These are phyloP conservation scores for Sequoiadendron giganteum DNA, from an alignment of 75 land plant species.

Conservation along the genomic window DNA sequence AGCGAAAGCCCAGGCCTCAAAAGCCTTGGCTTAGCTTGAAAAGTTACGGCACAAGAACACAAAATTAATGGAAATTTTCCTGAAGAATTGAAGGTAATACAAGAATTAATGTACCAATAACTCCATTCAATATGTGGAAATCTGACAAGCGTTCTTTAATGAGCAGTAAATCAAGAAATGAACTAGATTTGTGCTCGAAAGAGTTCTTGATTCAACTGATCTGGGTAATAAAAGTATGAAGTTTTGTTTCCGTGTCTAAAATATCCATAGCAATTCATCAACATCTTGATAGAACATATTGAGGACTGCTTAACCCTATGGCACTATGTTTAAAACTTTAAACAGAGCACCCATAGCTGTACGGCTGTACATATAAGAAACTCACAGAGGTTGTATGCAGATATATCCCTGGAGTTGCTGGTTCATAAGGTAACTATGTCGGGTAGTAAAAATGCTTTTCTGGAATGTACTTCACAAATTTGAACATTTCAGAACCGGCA, in stretches of 20 bases:
- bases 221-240: background rate
- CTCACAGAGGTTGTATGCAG: background rate
- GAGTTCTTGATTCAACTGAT: background rate
- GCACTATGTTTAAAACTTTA: background rate
- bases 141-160: background rate
- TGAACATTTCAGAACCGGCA: background rate
- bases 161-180: background rate
- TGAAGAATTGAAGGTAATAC: background rate
- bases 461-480: background rate
- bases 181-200: background rate
- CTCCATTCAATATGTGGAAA: background rate
- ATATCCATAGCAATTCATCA: background rate
- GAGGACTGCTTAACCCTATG: background rate
- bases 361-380: background rate
- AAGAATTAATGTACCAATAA: background rate
- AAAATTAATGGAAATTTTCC: background rate
- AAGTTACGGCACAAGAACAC: background rate
- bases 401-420: background rate
- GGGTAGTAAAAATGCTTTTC: background rate
- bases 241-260: background rate
- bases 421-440: background rate
- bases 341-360: background rate
- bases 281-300: background rate
- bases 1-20: background rate
- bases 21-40: background rate